Base-by-base conservation (phyloP, 2,329 filamentous ascomycete genomes). In the Trichoderma hamatum region DNA sequence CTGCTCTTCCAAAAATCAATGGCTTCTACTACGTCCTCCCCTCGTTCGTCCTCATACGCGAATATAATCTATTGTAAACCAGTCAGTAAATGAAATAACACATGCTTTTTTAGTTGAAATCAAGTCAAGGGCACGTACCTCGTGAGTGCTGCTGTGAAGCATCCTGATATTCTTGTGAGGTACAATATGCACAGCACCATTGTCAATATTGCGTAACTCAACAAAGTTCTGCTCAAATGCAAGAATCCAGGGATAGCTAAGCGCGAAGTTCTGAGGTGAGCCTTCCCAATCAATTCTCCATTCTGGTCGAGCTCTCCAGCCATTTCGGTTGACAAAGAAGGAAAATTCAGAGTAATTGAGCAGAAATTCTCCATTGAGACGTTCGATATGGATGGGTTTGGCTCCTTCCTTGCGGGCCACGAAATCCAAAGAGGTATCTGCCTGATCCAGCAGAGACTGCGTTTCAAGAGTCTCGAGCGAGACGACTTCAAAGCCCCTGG, bases 221-320 rank as follows among this genome's bases (percentile, higher is more conserved):
- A 99, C 96, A 77, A 99, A 99, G 77, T 96, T 97, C 46, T 94
- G 90, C 82, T 99, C 96, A 79, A 99, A 99, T 0, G 95, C 96
- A 75, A 99, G 84, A 72, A 99, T 97, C 86, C 96, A 99, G 59
- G 96, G 96, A 76, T 96, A 96, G 73, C 94, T 97, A 67, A 98
- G 89, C 1, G 96, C 96, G 80, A 99, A 99, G 69, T 90, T 91
- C 75, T 93, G 91, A 51, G 96, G 96, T 55, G 89, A 92, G 68
- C 96, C 96, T 82, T 99, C 96, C 96, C 96, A 99, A 72, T 95
- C 92, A 77, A 99, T 97, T 75, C 92, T 90, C 96, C 96, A 99
- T 80, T 99, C 96, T 5, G 94, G 94, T 75, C 94, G 88, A 66
- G 95, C 95, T 72, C 96, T 90, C 96, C 96, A 99, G 46, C 96